Evolutionary conservation across 2,329 filamentous ascomycete species (phyloP).

Genomic region (Alternaria postmessia): DNA sequence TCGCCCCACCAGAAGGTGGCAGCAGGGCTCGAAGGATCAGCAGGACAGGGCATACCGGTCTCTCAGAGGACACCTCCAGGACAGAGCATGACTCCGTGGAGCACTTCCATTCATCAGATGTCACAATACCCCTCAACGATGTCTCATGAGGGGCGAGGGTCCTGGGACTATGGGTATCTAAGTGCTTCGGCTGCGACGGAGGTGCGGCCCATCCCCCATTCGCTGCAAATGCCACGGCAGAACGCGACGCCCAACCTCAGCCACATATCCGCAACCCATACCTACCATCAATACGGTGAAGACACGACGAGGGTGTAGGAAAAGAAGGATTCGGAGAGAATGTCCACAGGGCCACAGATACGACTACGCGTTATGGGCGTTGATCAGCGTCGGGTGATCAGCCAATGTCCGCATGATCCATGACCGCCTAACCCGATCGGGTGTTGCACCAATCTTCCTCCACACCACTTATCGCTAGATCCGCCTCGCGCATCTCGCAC

Average conservation of each 20-base stretch:
- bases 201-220: slow-evolving; percentile 38
- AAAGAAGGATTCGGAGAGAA: slow-evolving; percentile 13
- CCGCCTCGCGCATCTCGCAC: slow-evolving; percentile 35
- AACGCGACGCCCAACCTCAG: slow-evolving; percentile 41
- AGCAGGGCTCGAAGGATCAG: slow-evolving; percentile 51
- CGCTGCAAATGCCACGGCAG: slow-evolving; percentile 45
- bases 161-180: slow-evolving; percentile 51
- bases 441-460: slow-evolving; percentile 26
- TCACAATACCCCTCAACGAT: slow-evolving; percentile 45
- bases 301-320: slow-evolving; percentile 49
- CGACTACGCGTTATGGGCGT: slow-evolving; percentile 31
- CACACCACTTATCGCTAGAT: slow-evolving; percentile 38
- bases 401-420: slow-evolving; percentile 43
- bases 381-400: slow-evolving; percentile 44
- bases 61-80: slow-evolving; percentile 44
- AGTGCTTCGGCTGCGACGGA: slow-evolving; percentile 35
- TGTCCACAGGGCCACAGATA: slow-evolving; percentile 24
- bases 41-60: slow-evolving; percentile 45
- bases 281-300: slow-evolving; percentile 49
- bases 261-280: slow-evolving; percentile 40
- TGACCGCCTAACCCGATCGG: slow-evolving; percentile 32
- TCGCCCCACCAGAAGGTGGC: slow-evolving; percentile 55
- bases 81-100: slow-evolving; percentile 49
- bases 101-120: slow-evolving; percentile 40
- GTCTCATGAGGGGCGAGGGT: slow-evolving; percentile 39